Evolutionary conservation across 1,284 basidiomycete genomes (phyloP), one percentile per base, ranked within the genome.

Genomic region (Peniophora sp.): DNA sequence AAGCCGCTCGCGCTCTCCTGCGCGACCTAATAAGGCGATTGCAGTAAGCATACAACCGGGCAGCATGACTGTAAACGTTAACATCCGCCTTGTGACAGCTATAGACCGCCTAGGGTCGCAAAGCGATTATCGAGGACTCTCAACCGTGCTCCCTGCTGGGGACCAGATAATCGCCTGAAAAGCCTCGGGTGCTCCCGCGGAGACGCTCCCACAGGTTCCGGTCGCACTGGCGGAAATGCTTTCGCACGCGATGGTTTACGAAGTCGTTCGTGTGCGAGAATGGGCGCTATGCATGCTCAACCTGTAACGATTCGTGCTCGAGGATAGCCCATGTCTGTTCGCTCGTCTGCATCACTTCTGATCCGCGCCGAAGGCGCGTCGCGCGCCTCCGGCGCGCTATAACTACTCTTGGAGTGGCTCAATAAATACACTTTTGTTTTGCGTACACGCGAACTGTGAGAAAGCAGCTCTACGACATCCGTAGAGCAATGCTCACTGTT

Each of bases 21-120:
- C n/a, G n/a, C n/a, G n/a, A n/a, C n/a, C n/a, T n/a, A n/a, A n/a
- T n/a, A n/a, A n/a, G 76, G 75, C 14, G 76, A 77, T 55, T 77
- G 75, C 59, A 55, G 75, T 78, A 51, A 55, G 74, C n/a, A n/a
- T 70, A 2, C 15, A 14, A 37, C 50, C 18, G 20, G 45, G 49
- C 47, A 20, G 46, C 22, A 23, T 18, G 36, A 22, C 6, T 24
- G 24, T 48, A n/a, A 24, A 18, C 20, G 18, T n/a, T 15, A 37
- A 3, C 24, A 27, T 51, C 20, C 46, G 41, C 18, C 35, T 47
- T 32, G 9, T 46, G 50, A 11, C 50, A 76, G 73, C 75, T 35
- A 68, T 76, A 44, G 65, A 68, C 49, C 73, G 72, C 0, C 63
- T 78, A 6, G 66, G 75, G 3, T 64, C 66, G 15, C 64, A 68